Percentiles rank a stretch among this genome's conserved stretches.
These are phyloP conservation scores for Linum lewisii DNA, from an alignment of 345 rosid species.

Conservation along the genomic window DNA sequence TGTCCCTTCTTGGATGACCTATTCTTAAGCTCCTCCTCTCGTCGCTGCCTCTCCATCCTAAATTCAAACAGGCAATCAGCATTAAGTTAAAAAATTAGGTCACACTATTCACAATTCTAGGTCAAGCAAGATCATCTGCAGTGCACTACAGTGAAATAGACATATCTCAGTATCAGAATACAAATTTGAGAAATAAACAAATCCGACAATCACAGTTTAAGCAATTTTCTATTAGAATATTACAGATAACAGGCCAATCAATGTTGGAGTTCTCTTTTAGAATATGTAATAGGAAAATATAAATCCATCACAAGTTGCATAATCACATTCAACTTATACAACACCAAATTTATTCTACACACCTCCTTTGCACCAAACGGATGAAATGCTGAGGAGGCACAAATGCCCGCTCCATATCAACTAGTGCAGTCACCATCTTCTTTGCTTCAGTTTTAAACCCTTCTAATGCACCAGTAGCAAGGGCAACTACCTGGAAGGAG, in stretches of 20 bases:
- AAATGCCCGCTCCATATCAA: constrained; percentile 5
- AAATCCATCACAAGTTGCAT: no score
- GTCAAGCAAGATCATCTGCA: not conserved
- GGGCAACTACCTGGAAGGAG: not conserved
- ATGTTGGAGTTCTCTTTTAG: not conserved
- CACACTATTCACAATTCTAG: not conserved
- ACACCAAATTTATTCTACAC: no score
- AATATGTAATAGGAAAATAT: no score
- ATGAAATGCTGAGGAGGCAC: constrained; percentile 1
- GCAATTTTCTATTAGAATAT: not conserved
- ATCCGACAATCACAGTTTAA: not conserved
- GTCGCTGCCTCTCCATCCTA: constrained; percentile 95
- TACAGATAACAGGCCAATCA: not conserved
- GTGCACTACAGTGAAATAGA: not conserved
- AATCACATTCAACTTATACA: no score
- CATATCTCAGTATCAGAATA: not conserved
- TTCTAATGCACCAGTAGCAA: not conserved
- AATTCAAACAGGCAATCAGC: not conserved
- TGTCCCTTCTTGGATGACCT: constrained; percentile 73
- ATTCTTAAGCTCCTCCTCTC: constrained; percentile 85
- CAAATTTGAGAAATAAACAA: not conserved
- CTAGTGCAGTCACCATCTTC: constrained; percentile 1
- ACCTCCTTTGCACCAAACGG: constrained; percentile 2
- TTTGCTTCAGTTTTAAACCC: constrained; percentile 2
- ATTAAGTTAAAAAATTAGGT: not conserved